Conservation (phyloP, 257 asterid species). For the Ehretia macrophylla region DNA sequence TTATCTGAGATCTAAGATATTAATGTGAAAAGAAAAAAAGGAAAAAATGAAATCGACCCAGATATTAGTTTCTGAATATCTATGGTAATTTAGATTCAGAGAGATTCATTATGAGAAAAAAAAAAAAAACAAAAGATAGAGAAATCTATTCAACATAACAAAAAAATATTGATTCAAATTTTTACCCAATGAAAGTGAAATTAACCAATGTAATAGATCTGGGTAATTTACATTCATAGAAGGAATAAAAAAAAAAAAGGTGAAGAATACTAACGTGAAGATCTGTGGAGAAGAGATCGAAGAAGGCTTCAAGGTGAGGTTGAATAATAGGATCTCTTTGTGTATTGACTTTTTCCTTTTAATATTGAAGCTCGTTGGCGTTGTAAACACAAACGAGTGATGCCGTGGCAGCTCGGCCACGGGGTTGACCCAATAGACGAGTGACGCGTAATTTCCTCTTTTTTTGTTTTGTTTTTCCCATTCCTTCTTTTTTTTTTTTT, state of each 20-base stretch:
- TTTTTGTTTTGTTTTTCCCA: no score
- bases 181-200: no score
- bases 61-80: background rate
- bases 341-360: background rate
- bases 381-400: background rate
- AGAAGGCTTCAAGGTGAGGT: background rate
- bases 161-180: background rate
- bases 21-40: no score
- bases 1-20: no score
- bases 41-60: no score
- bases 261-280: background rate
- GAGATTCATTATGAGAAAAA: no score
- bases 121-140: no score
- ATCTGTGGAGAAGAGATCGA: background rate
- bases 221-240: no score
- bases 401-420: background rate
- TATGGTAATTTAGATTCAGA: no score
- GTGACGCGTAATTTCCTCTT: constrained; percentile 1
- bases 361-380: background rate
- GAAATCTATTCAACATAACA: background rate
- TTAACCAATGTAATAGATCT: no score
- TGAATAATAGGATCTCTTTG: background rate
- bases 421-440: background rate
- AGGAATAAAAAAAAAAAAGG: background rate
- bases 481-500: no score